Evolutionary conservation across 352 stramenopile genomes (phyloP).

Genomic region (Phytophthora syringae): DNA sequence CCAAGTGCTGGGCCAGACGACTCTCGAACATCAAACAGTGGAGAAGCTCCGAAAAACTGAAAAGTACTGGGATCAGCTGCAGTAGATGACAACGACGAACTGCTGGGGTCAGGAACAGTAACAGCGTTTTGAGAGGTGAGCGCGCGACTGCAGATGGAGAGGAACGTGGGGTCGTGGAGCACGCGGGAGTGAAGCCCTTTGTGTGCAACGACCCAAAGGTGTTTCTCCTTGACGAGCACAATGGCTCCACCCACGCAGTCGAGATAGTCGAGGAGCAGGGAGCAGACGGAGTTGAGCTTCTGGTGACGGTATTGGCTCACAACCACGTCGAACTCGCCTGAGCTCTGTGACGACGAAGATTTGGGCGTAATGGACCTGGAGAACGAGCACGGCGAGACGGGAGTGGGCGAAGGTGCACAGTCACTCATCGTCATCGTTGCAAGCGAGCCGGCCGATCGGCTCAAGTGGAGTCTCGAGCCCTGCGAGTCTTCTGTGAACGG

Average conservation of each 20-base stretch:
- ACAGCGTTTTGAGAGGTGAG: conserved; percentile 52
- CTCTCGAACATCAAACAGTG: conserved; percentile 49
- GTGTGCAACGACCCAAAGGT: conserved; percentile 76
- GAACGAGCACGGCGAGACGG: conserved; percentile 40
- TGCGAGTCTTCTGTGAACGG: conserved; percentile 45
- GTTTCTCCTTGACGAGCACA: conserved; percentile 60
- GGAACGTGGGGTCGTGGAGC: conserved; percentile 62
- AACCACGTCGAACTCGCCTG: conserved; percentile 60
- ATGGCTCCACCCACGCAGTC: conserved; percentile 73
- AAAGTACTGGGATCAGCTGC: conserved; percentile 40
- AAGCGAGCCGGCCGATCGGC: conserved; percentile 31
- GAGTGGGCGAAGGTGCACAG: conserved; percentile 25
- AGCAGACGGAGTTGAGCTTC: conserved; percentile 78
- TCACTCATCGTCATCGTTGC: conserved; percentile 31
- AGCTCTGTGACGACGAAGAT: conserved; percentile 29
- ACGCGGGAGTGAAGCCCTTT: conserved; percentile 57
- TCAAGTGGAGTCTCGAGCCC: conserved; percentile 25
- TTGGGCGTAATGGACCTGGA: conserved; percentile 48
- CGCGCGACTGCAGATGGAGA: conserved; percentile 61
- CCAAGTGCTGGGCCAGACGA: conserved; percentile 44
- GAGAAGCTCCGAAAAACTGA: conserved; percentile 69
- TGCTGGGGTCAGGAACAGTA: conserved; percentile 51
- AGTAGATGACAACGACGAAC: conserved; percentile 2
- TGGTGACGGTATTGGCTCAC: conserved; percentile 76
- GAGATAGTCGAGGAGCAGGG: conserved; percentile 70